Evolutionary conservation across 148 eudicot genomes (phyloP).

Genomic region (Tetragonia tetragonoides): DNA sequence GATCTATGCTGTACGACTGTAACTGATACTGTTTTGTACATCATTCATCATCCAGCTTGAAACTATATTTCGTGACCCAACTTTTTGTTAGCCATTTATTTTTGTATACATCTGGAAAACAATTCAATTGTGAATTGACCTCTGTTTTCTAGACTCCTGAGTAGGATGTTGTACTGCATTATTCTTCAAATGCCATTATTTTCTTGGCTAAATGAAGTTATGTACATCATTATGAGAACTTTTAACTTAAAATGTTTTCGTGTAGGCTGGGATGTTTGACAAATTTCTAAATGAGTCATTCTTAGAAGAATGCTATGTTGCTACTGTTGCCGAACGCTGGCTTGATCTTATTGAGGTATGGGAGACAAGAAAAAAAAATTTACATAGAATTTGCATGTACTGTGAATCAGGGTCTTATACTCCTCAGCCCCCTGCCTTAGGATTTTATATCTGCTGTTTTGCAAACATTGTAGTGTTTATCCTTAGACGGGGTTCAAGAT

Average conservation of each 20-base stretch:
- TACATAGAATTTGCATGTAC: neutral
- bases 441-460: neutral
- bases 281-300: slow-evolving; percentile 91
- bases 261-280: slow-evolving; percentile 98
- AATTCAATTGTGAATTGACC: neutral
- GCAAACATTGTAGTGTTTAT: neutral
- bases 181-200: neutral
- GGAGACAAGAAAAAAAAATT: slow-evolving; percentile 27
- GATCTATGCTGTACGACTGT: neutral
- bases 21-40: neutral
- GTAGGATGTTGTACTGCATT: neutral
- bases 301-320: slow-evolving; percentile 87
- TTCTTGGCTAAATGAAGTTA: neutral
- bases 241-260: slow-evolving; percentile 12
- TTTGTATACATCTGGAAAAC: no score
- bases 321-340: slow-evolving; percentile 78
- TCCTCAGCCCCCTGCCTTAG: neutral
- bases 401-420: neutral
- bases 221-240: neutral
- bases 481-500: neutral
- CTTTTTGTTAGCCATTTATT: neutral
- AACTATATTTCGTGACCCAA: neutral
- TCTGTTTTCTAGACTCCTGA: neutral
- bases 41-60: neutral
- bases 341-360: slow-evolving; percentile 97